These are phyloP conservation scores for Ascochyta rabiei DNA, from an alignment of 2,329 filamentous ascomycete species.

Conservation along the genomic window DNA sequence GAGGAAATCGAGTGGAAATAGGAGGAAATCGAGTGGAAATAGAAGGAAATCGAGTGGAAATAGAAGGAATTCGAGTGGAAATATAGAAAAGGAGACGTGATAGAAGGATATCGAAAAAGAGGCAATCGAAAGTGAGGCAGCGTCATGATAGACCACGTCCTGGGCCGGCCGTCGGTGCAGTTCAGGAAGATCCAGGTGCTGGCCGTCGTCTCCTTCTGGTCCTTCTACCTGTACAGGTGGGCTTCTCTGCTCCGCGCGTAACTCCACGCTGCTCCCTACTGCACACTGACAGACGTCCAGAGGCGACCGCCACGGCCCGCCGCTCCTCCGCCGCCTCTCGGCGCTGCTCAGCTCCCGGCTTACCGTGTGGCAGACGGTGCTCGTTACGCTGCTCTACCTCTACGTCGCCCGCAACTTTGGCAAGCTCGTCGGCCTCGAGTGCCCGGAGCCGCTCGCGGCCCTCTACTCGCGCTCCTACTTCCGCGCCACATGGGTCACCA, in stretches of 20 bases:
- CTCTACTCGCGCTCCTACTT: constrained; percentile 94
- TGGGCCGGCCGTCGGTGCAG: constrained; percentile 87
- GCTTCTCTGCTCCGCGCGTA: constrained; percentile 21
- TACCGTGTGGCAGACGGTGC: constrained; percentile 87
- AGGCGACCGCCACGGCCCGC: constrained; percentile 88
- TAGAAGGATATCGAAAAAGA: no score
- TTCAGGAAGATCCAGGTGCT: constrained; percentile 93
- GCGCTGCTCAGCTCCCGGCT: constrained; percentile 71
- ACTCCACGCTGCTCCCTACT: not conserved
- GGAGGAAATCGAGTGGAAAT: no score
- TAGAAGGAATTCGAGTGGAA: no score
- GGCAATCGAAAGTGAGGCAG: not conserved
- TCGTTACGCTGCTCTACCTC: constrained; percentile 86
- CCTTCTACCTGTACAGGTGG: constrained; percentile 78
- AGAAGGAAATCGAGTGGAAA: no score
- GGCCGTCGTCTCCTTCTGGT: constrained; percentile 90
- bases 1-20: no score
- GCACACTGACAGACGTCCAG: constrained; percentile 53
- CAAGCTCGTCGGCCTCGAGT: constrained; percentile 87
- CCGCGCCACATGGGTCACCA: constrained; percentile 94
- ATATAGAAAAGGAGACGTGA: no score
- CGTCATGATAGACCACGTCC: constrained; percentile 73
- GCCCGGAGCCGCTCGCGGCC: constrained; percentile 90
- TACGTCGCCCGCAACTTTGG: constrained; percentile 93
- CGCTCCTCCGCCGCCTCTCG: constrained; percentile 72